Base-by-base conservation (phyloP, 768 basidiomycete species). In the Mycena epipterygia region DNA sequence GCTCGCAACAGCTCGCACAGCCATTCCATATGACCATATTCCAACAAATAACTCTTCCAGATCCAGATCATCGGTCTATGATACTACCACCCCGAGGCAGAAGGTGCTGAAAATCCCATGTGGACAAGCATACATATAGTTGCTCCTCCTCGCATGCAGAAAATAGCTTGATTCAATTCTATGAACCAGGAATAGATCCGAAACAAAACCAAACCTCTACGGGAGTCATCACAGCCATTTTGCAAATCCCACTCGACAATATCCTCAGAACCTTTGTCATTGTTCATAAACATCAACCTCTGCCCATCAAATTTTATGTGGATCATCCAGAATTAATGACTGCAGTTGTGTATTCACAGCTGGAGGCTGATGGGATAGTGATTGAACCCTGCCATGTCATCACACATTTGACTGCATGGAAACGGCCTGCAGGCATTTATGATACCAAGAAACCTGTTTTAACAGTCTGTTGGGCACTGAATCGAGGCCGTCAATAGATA, bases 401-500 rank as follows among this genome's bases (percentile, higher is more conserved):
- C n/a, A n/a, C n/a, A n/a, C n/a, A n/a, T n/a, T n/a, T n/a, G n/a
- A n/a, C n/a, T n/a, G n/a, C n/a, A 25, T 67, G 66, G 65, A 57
- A 42, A 32, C 25, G 64, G 23, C 35, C 42, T 29, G 53, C 53
- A 33, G 32, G 25, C 2, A 57, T 37, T 25, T 67, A 67, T 63
- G 9, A 27, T 3, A 44, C 52, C 9, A 4, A n/a, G 0, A 48
- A 49, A 32, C 35, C 46, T 32, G 42, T 52, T 21, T 21, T 64
- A 30, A n/a, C 44, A 8, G 56, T 72, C 27, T 72, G 70, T 30
- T 72, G 65, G 65, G 70, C 65, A 55, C 41, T 72, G n/a, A 68
- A 72, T 35, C 65, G 60, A 35, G 70, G 70, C 12, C 65, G 65
- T 23, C 57, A 27, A 21, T 58, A 51, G 13, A 12, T 41, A 35